phyloP scores from a whole-genome alignment of 108 stramenopile genomes.

The Cyclotella distinguenda region DNA sequence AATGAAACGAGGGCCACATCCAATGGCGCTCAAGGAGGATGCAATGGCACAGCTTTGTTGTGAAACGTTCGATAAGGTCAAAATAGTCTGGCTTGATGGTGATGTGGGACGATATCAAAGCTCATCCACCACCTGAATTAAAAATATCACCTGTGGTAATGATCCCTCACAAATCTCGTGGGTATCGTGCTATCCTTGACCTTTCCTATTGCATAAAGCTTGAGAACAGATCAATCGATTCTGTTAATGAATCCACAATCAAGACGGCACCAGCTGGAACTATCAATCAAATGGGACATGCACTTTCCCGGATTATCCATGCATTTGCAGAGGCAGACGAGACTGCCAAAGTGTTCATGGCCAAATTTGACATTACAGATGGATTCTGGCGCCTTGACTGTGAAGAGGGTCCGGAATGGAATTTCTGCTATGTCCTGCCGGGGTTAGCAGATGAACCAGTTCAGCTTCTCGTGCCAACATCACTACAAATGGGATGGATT shows the following conservation, averaged over 20 bases:
- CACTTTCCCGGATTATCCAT: neutral
- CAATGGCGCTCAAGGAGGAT: too few species aligned
- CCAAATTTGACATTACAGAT: neutral
- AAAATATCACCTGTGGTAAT: neutral
- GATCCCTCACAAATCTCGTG: constrained; percentile 1
- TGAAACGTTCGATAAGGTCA: too few species aligned
- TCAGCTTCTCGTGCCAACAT: neutral
- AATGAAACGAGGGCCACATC: too few species aligned
- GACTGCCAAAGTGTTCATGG: neutral
- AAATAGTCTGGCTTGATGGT: too few species aligned
- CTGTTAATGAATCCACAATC: neutral
- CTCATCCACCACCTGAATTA: neutral
- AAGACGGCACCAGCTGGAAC: neutral
- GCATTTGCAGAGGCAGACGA: neutral
- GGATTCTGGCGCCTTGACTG: neutral
- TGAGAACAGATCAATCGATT: too few species aligned
- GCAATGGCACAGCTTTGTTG: too few species aligned
- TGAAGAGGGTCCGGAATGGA: neutral
- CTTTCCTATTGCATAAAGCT: neutral
- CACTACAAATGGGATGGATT: neutral
- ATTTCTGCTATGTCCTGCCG: neutral
- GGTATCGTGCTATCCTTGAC: neutral
- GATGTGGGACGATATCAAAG: too few species aligned
- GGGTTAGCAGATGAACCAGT: neutral
- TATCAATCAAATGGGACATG: neutral